These are phyloP conservation scores for Lachnellula suecica DNA, from an alignment of 2,329 filamentous ascomycete genomes.

Conservation along the genomic window DNA sequence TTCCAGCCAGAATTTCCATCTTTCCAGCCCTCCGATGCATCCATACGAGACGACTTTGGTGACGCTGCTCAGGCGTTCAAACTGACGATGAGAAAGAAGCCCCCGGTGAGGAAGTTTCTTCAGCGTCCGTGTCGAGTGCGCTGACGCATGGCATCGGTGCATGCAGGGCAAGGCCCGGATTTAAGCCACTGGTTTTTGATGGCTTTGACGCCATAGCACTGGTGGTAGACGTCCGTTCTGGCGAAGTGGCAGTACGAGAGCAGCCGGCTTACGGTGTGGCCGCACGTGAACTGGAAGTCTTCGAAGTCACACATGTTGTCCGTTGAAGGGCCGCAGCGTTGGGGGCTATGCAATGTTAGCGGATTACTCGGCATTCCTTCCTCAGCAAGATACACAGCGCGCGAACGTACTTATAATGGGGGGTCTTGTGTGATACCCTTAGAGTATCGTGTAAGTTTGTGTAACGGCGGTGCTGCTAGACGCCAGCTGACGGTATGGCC, in stretches of 20 bases:
- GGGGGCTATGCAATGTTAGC: not conserved
- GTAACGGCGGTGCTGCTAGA: not conserved
- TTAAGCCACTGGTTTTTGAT: constrained; percentile 61
- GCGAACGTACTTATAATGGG: too few species aligned
- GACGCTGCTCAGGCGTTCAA: too few species aligned
- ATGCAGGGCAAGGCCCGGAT: constrained; percentile 50
- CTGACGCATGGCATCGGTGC: too few species aligned
- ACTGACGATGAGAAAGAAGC: too few species aligned
- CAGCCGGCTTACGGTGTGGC: constrained; percentile 57
- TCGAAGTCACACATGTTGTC: constrained; percentile 68
- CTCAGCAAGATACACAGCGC: too few species aligned
- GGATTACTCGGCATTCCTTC: too few species aligned
- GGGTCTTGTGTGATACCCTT: not conserved
- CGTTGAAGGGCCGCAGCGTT: not conserved
- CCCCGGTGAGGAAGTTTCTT: too few species aligned
- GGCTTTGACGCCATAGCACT: constrained; percentile 67
- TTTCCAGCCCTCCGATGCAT: too few species aligned
- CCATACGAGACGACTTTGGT: too few species aligned
- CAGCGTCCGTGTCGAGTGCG: too few species aligned
- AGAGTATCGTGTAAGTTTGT: not conserved
- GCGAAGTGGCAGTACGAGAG: constrained; percentile 74
- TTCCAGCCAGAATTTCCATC: not conserved
- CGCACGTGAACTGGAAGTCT: constrained; percentile 65
- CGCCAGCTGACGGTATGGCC: not conserved
- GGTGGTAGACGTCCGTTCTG: constrained; percentile 68